Evolutionary conservation across 169 alveolate species (phyloP), one percentile per base, ranked within the genome.

Genomic region (Cystoisospora suis): DNA sequence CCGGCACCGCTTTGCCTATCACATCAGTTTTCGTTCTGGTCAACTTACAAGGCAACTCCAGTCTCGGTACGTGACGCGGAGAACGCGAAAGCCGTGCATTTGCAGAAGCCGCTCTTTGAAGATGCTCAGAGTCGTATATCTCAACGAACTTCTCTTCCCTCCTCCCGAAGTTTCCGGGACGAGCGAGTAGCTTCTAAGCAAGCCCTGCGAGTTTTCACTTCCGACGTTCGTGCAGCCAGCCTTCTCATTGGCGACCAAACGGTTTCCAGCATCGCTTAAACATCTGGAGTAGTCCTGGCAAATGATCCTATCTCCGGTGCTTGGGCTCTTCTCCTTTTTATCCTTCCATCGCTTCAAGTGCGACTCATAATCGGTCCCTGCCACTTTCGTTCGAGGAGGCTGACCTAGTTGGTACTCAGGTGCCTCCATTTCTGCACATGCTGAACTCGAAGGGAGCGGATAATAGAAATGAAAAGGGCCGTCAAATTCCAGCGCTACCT

Each of bases 401-500:
- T 17, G 34, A 20, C 75, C 6, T 29, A 12, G 36, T 9, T 61
- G n/a, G 15, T 7, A 15, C 34, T 20, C 40, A 15, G 7, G 42
- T 61, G 75, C 75, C 40, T 9, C 36, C 75, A 38, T 17, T 4
- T 29, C 42, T 7, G 75, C 75, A 5, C 42, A 4, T 61, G n/a
- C 75, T 17, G 56, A 46, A 15, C 15, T 29, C 15, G 53, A 4
- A 72, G 56, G 58, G 42, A 9, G 83, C 56, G 83, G 83, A 40
- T 72, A 38, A 53, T 72, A 72, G 45, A 72, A 72, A 17, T 72
- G 83, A 23, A 72, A 27, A 3, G 83, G 83, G 15, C 83, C 83
- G 29, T 72, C 83, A 38, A 72, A 34, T 34, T 72, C 83, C 23
- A 72, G 9, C 53, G 83, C 83, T 29, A 72, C 53, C 83, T 72